Conservation (phyloP, 139 green algal genomes). For the Asterochloris sp. region DNA sequence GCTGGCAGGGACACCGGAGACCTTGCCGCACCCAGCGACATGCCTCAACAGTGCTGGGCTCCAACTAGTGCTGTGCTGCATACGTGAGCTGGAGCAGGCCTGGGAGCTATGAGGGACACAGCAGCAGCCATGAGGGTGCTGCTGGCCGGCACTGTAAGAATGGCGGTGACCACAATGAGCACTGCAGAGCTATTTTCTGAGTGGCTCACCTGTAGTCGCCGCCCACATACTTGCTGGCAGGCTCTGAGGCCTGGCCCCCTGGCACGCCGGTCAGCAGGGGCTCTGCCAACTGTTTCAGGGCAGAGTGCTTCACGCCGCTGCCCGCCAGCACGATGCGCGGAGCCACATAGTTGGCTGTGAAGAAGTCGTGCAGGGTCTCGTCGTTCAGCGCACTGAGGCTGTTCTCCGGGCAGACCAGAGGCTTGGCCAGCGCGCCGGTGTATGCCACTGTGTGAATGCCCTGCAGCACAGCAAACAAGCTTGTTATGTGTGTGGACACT, state of each 20-base stretch:
- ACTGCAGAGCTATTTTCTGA: no score
- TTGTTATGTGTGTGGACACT: background rate
- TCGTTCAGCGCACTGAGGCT: slow-evolving; percentile 36
- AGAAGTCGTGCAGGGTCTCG: slow-evolving; percentile 63
- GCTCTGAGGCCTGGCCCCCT: background rate
- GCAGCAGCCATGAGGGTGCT: no score
- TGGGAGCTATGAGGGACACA: no score
- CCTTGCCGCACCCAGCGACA: no score
- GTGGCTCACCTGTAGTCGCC: slow-evolving; percentile 44
- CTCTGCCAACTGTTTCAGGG: slow-evolving; percentile 61
- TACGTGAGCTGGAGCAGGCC: no score
- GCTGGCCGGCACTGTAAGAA: no score
- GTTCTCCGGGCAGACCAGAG: slow-evolving; percentile 65
- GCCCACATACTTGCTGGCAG: slow-evolving; percentile 52
- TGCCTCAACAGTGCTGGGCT: no score
- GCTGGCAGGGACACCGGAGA: no score
- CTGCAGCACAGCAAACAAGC: slow-evolving; percentile 7
- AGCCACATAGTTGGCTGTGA: slow-evolving; percentile 62
- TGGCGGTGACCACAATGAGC: no score
- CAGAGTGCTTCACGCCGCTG: slow-evolving; percentile 74
- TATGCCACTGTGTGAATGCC: slow-evolving; percentile 69
- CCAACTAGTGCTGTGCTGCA: no score
- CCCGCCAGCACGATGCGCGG: slow-evolving; percentile 81
- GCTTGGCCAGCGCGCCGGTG: slow-evolving; percentile 72
- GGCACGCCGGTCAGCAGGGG: slow-evolving; percentile 56